These are phyloP conservation scores for Debaryomyces udenii DNA, from an alignment of 1,139 yeast species.

Conservation along the genomic window DNA sequence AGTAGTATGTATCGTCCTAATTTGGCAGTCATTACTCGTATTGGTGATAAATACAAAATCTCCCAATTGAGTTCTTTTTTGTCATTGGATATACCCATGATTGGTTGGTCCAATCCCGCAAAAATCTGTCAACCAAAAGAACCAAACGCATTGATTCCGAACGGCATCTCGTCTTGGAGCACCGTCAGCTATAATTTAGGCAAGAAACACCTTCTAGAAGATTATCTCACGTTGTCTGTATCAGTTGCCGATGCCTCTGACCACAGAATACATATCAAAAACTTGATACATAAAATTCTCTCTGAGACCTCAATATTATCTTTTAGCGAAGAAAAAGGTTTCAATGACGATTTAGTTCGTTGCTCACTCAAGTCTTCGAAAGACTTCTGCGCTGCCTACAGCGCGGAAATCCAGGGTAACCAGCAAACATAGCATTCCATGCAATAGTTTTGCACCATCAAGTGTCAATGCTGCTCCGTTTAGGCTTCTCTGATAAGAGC, in stretches of 20 bases:
- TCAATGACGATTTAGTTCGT: slow-evolving; percentile 22
- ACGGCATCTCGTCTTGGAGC: slow-evolving; percentile 37
- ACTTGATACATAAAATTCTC: slow-evolving; percentile 13
- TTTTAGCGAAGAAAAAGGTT: slow-evolving; percentile 14
- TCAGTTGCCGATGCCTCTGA: slow-evolving; percentile 19
- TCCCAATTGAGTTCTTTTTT: slow-evolving; percentile 37
- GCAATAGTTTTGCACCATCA: too few relatives aligned
- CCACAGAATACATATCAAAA: slow-evolving; percentile 16
- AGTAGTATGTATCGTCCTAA: slow-evolving; percentile 51
- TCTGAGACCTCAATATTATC: slow-evolving; percentile 5
- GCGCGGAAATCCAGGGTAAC: background rate
- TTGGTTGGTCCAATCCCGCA: slow-evolving; percentile 38
- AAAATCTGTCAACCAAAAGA: slow-evolving; percentile 23
- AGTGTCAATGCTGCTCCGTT: too few relatives aligned
- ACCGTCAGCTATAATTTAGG: slow-evolving; percentile 3
- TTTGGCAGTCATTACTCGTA: slow-evolving; percentile 41
- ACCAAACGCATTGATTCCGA: slow-evolving; percentile 36
- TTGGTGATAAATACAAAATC: slow-evolving; percentile 25
- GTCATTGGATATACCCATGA: slow-evolving; percentile 39
- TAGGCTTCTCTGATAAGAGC: too few relatives aligned
- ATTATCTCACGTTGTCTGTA: slow-evolving; percentile 16
- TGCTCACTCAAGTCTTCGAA: slow-evolving; percentile 24
- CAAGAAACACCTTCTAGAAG: slow-evolving; percentile 8
- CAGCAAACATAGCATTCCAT: too few relatives aligned
- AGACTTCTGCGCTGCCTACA: slow-evolving; percentile 19